These are phyloP conservation scores for Monilinia vaccinii-corymbosi DNA, from an alignment of 2,329 filamentous ascomycete species.

Conservation along the genomic window DNA sequence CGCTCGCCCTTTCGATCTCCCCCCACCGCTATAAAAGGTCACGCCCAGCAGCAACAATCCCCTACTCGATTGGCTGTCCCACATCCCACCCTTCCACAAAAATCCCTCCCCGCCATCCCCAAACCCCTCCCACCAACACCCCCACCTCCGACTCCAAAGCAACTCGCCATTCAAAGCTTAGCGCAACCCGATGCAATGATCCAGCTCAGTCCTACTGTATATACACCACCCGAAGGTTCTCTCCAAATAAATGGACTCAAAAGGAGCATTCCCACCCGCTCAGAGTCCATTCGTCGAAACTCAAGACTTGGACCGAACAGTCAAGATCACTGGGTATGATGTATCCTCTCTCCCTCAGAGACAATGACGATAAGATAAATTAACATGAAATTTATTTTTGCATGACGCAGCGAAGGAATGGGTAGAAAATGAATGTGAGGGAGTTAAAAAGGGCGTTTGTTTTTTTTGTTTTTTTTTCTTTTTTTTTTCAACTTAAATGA, in stretches of 20 bases:
- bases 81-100: not conserved
- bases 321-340: not conserved
- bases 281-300: not conserved
- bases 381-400: not conserved
- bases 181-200: slow-evolving; percentile 24
- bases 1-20: slow-evolving; percentile 9
- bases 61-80: not conserved
- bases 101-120: slow-evolving; percentile 8
- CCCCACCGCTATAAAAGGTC: not conserved
- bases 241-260: slow-evolving; percentile 9
- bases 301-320: not conserved
- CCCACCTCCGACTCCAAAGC: slow-evolving; percentile 2
- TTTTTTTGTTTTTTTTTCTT: no score
- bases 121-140: slow-evolving; percentile 21
- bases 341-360: not conserved
- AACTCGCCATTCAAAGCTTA: slow-evolving; percentile 22
- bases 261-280: not conserved
- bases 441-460: no score
- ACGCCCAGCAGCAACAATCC: slow-evolving; percentile 5
- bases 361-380: no score
- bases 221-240: slow-evolving; percentile 26
- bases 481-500: not conserved
- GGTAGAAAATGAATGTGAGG: not conserved
- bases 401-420: not conserved
- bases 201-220: slow-evolving; percentile 42